These are phyloP conservation scores for Colletotrichum cuscutae DNA, from an alignment of 2,329 filamentous ascomycete species.

Conservation along the genomic window DNA sequence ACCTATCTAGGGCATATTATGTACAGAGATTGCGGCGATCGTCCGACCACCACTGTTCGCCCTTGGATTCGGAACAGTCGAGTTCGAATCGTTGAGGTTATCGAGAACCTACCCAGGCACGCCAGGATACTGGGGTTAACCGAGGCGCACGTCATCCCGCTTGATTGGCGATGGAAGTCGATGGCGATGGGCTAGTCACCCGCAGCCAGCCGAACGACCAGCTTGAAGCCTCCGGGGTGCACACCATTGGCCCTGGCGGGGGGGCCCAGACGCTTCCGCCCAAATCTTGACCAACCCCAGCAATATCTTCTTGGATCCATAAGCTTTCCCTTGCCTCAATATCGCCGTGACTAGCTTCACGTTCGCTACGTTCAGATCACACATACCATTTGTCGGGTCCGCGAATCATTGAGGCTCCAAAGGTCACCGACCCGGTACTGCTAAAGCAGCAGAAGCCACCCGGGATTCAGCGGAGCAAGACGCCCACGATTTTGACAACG, in stretches of 20 bases:
- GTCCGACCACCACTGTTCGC: slow-evolving; percentile 23
- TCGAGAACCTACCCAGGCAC: slow-evolving; percentile 19
- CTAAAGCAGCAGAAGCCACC: neutral
- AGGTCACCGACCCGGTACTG: neutral
- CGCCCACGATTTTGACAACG: slow-evolving; percentile 2
- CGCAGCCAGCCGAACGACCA: slow-evolving; percentile 29
- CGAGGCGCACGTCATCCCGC: slow-evolving; percentile 35
- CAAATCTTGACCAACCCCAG: slow-evolving; percentile 21
- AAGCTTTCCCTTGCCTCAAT: slow-evolving; percentile 16
- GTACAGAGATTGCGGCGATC: slow-evolving; percentile 26
- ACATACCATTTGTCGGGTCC: neutral
- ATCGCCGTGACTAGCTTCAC: slow-evolving; percentile 25
- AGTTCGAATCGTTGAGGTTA: slow-evolving; percentile 24
- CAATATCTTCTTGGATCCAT: slow-evolving; percentile 7
- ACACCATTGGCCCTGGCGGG: slow-evolving; percentile 20
- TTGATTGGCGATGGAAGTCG: slow-evolving; percentile 27
- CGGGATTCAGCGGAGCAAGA: neutral
- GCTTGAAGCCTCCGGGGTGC: slow-evolving; percentile 15
- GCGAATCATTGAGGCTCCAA: neutral
- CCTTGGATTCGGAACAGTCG: neutral
- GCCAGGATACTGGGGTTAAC: slow-evolving; percentile 32
- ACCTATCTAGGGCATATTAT: slow-evolving; percentile 2
- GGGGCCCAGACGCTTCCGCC: slow-evolving; percentile 1
- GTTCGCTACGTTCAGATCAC: slow-evolving; percentile 15
- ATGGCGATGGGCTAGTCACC: slow-evolving; percentile 30